Base-by-base conservation (phyloP, 2,329 filamentous ascomycete species). In the Colletotrichum destructivum region DNA sequence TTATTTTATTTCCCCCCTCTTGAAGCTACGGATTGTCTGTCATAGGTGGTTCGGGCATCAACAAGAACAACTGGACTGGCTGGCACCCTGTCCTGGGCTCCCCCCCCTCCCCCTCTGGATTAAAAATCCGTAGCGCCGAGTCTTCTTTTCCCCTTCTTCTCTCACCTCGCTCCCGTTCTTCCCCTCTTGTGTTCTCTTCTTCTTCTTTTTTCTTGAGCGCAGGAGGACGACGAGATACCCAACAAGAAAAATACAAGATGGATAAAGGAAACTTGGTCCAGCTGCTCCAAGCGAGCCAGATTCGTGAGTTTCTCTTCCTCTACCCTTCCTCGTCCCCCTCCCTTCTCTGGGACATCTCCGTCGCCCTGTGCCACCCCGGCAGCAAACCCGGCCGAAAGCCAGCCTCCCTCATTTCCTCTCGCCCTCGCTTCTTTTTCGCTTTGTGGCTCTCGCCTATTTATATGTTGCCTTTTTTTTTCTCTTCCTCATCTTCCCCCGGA, bases 231-330 rank as follows among this genome's bases (percentile, higher is more conserved):
- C 69, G 69, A 71, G 65, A 69, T 52, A 56, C 57, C 61, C 69
- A 63, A 54, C 21, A 69, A 35, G 31, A 35, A 35, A 21, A 51
- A 49, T 26, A 63, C 74, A 79, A 69, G 69, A 84, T 85, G 83
- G 84, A 85, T 75, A 84, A 84, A 79, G 91, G 94, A 83, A 91
- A 93, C 85, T 95, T 98, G 81, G 89, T 96, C 76, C 89, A 93
- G 86, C 91, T 98, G 84, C 90, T 98, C 81, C 90, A 96, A 88
- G 92, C 93, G 84, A 91, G 96, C 78, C 90, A 97, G 84, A 91
- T 94, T 82, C 95, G 94, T 96, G 86, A 86, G 93, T 91, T 11
- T 55, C 21, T 42, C 44, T 44, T 52, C 64, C 15, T 62, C 49
- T 35, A 35, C 31, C 31, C 8, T 35, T 35, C 31, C 31, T 35